Conservation (phyloP, 176 grass and related monocot species). For the Aegilops tauschii region DNA sequence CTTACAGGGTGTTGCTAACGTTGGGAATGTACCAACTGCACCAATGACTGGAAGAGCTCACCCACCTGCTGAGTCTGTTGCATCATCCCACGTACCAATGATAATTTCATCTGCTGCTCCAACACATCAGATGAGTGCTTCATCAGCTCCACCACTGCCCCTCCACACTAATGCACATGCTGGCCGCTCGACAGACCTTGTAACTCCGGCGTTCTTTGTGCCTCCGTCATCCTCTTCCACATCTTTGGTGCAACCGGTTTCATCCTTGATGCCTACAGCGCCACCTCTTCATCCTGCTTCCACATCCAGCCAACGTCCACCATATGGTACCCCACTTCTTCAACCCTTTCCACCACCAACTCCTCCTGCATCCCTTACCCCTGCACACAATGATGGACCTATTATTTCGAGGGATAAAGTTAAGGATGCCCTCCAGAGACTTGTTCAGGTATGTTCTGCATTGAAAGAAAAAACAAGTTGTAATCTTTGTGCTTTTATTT, state of each 20-base stretch:
- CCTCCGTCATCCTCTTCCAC: slow-evolving; percentile 43
- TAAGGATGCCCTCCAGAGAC: slow-evolving; percentile 63
- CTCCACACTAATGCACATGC: slow-evolving; percentile 27
- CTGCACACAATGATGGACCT: slow-evolving; percentile 28
- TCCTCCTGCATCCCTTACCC: slow-evolving; percentile 62
- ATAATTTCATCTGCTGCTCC: slow-evolving; percentile 31
- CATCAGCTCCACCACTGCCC: slow-evolving; percentile 53
- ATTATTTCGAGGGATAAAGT: slow-evolving; percentile 77
- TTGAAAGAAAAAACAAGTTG: not conserved
- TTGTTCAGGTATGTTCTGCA: slow-evolving; percentile 59
- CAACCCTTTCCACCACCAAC: slow-evolving; percentile 72
- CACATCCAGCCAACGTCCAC: slow-evolving; percentile 29
- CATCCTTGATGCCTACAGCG: slow-evolving; percentile 41
- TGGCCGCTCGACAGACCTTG: slow-evolving; percentile 51
- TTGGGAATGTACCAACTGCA: slow-evolving; percentile 41
- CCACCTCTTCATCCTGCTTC: slow-evolving; percentile 37
- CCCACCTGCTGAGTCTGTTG: slow-evolving; percentile 15
- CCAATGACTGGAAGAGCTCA: slow-evolving; percentile 37
- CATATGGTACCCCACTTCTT: slow-evolving; percentile 59
- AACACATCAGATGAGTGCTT: slow-evolving; percentile 38
- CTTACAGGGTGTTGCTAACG: slow-evolving; percentile 47
- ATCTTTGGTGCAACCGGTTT: slow-evolving; percentile 30
- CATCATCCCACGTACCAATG: slow-evolving; percentile 40
- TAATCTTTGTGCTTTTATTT: not conserved
- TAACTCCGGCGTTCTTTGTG: slow-evolving; percentile 68